These are phyloP conservation scores for Aethionema arabicum DNA, from an alignment of 345 rosid species.

Conservation along the genomic window DNA sequence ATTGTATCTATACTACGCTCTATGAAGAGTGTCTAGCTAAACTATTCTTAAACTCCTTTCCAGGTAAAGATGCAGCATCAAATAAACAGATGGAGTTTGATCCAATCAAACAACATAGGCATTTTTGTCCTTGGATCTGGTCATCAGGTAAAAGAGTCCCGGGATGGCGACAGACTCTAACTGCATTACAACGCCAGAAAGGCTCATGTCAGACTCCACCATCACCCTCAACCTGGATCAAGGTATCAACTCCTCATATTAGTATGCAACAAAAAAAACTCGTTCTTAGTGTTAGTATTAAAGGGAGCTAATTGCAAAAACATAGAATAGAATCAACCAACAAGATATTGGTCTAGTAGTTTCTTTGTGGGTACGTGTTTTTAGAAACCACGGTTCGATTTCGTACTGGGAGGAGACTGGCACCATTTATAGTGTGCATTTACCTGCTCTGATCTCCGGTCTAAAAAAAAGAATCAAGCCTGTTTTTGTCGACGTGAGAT, in stretches of 20 bases:
- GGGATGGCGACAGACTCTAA: slow-evolving; percentile 83
- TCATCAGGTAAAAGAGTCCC: slow-evolving; percentile 53
- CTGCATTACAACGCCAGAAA: slow-evolving; percentile 59
- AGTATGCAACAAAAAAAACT: slow-evolving; percentile 1
- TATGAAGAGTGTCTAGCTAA: slow-evolving; percentile 1
- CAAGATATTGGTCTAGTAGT: too few species aligned
- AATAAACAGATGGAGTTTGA: slow-evolving; percentile 72
- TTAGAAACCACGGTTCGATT: too few species aligned
- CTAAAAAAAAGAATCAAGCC: too few species aligned
- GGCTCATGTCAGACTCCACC: slow-evolving; percentile 42
- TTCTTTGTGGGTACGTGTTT: too few species aligned
- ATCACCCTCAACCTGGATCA: slow-evolving; percentile 50
- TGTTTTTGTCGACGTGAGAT: slow-evolving; percentile 12
- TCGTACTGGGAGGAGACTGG: too few species aligned
- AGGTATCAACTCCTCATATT: slow-evolving; percentile 46
- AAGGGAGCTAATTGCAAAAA: slow-evolving; percentile 7
- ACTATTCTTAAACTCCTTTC: slow-evolving; percentile 22
- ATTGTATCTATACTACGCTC: not conserved
- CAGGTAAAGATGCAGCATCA: slow-evolving; percentile 40
- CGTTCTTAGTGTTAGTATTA: not conserved
- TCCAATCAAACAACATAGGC: slow-evolving; percentile 86
- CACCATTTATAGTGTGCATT: too few species aligned
- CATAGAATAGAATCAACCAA: too few species aligned
- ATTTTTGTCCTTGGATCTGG: slow-evolving; percentile 94
- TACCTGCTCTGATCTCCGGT: too few species aligned